phyloP scores from a whole-genome alignment of 2,329 filamentous ascomycete genomes.

The Colletotrichum sp. region DNA sequence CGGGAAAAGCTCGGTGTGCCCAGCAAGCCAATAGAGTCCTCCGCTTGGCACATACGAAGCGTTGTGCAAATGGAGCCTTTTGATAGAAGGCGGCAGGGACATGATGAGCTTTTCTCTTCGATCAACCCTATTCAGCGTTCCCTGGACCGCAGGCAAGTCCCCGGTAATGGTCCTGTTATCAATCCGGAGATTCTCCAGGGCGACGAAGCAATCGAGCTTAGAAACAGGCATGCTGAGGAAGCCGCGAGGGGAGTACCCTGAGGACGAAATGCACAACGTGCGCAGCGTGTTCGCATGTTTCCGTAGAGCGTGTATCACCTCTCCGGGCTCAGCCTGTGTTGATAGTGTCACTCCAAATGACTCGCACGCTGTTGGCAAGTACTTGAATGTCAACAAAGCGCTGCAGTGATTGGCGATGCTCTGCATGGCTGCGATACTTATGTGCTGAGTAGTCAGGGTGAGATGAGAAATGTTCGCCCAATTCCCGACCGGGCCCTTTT shows the following conservation, averaged over 20 bases:
- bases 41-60: fast-evolving
- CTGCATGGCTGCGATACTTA: neutral
- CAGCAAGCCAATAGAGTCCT: neutral
- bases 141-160: fast-evolving
- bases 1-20: fast-evolving
- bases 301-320: neutral
- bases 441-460: neutral
- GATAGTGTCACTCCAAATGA: no score
- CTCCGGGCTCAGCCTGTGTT: neutral
- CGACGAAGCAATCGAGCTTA: neutral
- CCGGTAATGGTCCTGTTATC: neutral
- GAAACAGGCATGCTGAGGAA: neutral
- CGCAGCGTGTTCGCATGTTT: neutral
- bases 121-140: neutral
- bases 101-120: neutral
- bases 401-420: neutral
- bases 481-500: neutral
- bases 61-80: neutral
- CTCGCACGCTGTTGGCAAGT: neutral
- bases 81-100: neutral
- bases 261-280: neutral
- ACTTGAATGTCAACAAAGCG: neutral
- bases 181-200: neutral
- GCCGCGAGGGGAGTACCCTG: neutral
- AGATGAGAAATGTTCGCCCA: neutral